Evolutionary conservation across 352 stramenopile genomes (phyloP), one percentile per base, ranked within the genome.

Genomic region (Phytopythium aichiense): DNA sequence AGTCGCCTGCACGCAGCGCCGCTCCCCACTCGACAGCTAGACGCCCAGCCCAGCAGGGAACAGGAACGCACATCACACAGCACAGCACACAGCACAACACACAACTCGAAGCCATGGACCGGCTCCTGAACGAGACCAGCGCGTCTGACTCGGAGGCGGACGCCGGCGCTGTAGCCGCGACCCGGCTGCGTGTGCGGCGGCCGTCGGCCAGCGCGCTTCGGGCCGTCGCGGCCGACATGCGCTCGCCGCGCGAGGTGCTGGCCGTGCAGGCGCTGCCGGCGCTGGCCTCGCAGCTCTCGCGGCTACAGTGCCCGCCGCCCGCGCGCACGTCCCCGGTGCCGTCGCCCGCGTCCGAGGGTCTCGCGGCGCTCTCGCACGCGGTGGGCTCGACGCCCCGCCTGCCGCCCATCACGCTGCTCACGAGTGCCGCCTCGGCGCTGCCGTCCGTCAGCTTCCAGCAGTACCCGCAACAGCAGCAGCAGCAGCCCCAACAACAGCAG

Each of bases 351-450:
- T 23, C 49, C 12, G 38, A 48, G 0, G 51, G 56, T 0, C 18
- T 49, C 13, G 30, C 35, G 22, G 9, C n/a, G 53, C 38, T 51
- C 45, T 51, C 45, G 45, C 45, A 30, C 45, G 45, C 45, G 45
- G 45, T 51, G 45, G 45, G 28, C 35, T 28, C 45, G 13, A 71
- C 70, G 18, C 66, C 71, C 23, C 69, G 73, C 0, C 63, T 85
- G 11, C 76, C 76, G 12, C 73, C 76, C 20, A 85, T 85, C 58
- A 80, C 72, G 48, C 68, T 85, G 45, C 62, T 85, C 31, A 85
- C 76, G 15, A 66, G 69, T 2, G 76, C 73, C 4, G 69, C 76
- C 25, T 63, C 76, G 16, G 58, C 67, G 23, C 51, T 81, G 58
- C 76, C 75, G 45, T 69, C 73, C 9, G 62, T 64, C 23, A 16